These are phyloP conservation scores for Solanum chacoense DNA, from an alignment of 305 asterid genomes.

Conservation along the genomic window DNA sequence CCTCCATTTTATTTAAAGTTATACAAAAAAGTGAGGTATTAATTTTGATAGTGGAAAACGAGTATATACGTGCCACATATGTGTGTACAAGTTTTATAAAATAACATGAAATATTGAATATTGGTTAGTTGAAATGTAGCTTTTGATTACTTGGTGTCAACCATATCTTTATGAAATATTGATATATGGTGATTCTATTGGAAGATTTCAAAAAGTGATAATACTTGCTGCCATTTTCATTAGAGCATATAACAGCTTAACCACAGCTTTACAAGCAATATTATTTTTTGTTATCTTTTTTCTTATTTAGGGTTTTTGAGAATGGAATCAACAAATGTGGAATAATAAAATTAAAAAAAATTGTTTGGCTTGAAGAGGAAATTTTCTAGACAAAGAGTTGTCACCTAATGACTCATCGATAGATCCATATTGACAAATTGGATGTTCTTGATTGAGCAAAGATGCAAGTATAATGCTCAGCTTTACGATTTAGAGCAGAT, in stretches of 20 bases:
- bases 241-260: constrained; percentile 19
- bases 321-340: not conserved
- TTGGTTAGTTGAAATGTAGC: constrained; percentile 2
- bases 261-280: constrained; percentile 6
- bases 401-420: constrained; percentile 22
- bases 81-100: not conserved
- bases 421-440: not conserved
- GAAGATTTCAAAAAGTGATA: constrained; percentile 3
- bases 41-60: not conserved
- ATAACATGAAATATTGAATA: not conserved
- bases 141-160: not conserved
- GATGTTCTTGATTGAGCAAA: not conserved
- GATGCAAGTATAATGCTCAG: not conserved
- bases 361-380: constrained; percentile 11
- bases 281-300: not conserved
- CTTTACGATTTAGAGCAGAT: not conserved
- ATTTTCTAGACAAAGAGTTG: constrained; percentile 24
- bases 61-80: not conserved
- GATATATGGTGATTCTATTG: not conserved
- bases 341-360: not conserved
- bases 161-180: not conserved
- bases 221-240: not conserved
- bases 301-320: not conserved
- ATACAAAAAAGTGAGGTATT: not conserved
- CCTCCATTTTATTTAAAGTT: not conserved